Evolutionary conservation across 1,139 yeast genomes (phyloP), one percentile per base, ranked within the genome.

Genomic region (Magnusiomyces fungicola): DNA sequence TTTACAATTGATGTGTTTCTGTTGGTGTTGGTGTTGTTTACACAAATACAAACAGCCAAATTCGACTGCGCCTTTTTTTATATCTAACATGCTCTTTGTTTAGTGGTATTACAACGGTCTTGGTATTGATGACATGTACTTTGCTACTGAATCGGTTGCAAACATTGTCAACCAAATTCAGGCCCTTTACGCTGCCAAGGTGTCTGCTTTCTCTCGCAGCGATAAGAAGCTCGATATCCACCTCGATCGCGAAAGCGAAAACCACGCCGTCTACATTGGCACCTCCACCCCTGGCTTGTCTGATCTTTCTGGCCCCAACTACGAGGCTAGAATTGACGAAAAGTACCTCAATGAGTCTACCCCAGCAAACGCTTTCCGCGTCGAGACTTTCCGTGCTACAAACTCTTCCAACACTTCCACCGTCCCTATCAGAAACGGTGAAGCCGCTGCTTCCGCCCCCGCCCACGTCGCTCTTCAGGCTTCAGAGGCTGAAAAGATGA

Each of bases 231-330:
- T 88, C 16, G 76, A 80, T 58, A 81, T 87, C 58, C 86, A 82
- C 53, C 83, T 86, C 65, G 80, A 78, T 64, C 74, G 87, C 54
- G 94, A 86, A 66, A 78, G 79, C 46, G 84, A 80, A 18, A 92
- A 85, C 64, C 96, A 89, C 62, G 97, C 96, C 1, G 95, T 89
- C 25, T 92, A 85, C 68, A 88, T 92, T 65, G 96, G 88, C 64
- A 80, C 94, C 29, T 71, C 79, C 27, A 67, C 68, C 46, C 74
- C 73, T 27, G 76, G 71, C 10, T 62, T 63, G 29, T 53, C 70
- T 24, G 61, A 64, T 52, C 61, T 64, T 22, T 63, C 62, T 45
- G 73, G 72, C 6, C 70, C 72, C 52, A 61, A 62, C 60, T 64
- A 63, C 58, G 68, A 69, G 63, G 74, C 76, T 55, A 73, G 82